phyloP scores from a whole-genome alignment of 306 rosid species.

The Prunus kanzakura region DNA sequence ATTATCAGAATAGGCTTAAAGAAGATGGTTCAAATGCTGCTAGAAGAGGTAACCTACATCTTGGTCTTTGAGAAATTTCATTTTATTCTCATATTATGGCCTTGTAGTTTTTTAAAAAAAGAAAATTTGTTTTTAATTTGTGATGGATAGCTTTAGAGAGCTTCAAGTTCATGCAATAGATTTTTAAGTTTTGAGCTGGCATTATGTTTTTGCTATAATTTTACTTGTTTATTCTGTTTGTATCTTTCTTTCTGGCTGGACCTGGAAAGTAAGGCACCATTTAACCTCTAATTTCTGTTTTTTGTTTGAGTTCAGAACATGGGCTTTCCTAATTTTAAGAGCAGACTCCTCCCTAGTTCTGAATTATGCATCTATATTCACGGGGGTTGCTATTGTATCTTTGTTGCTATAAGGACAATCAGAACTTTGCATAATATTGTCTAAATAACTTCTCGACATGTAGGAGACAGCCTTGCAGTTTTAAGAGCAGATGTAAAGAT shows the following conservation, averaged over 20 bases:
- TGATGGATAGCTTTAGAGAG: not conserved
- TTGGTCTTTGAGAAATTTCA: not conserved
- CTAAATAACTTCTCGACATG: slow-evolving; percentile 15
- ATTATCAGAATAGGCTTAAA: slow-evolving; percentile 58
- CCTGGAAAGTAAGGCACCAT: not conserved
- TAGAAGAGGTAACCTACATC: slow-evolving; percentile 53
- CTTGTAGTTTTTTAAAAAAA: not conserved
- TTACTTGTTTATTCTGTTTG: too few relatives aligned
- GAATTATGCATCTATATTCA: not conserved
- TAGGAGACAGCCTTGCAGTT: slow-evolving; percentile 78
- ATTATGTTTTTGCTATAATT: not conserved
- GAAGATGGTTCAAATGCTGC: slow-evolving; percentile 62
- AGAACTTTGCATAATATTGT: not conserved
- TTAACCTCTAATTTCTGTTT: not conserved
- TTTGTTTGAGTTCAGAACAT: too few relatives aligned
- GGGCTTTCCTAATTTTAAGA: not conserved
- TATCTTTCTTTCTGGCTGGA: not conserved
- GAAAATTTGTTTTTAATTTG: not conserved
- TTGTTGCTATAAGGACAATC: not conserved
- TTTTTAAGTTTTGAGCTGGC: not conserved
- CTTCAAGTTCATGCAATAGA: not conserved
- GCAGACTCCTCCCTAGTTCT: not conserved
- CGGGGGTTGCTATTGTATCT: not conserved
- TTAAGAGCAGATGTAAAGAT: slow-evolving; percentile 58
- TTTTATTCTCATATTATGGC: not conserved